Base-by-base conservation (phyloP, 2,329 filamentous ascomycete species). In the Orbilia brochopaga region DNA sequence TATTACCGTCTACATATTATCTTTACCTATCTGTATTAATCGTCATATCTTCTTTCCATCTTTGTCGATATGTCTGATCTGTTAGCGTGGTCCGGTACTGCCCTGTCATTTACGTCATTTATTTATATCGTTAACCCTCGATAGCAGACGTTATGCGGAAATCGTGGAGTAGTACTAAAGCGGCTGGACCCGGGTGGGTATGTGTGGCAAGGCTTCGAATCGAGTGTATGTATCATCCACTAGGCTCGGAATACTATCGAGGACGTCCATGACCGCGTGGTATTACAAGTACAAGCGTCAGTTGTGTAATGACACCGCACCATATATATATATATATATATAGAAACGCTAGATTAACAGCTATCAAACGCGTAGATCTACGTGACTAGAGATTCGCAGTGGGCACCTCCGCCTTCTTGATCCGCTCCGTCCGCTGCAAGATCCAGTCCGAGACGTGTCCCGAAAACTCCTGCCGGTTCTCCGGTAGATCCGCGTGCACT, bases 391-490 rank as follows among this genome's bases (percentile, higher is more conserved):
- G 66, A 15, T 67, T 74, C 15, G 69, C 35, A 23, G 69, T 66
- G 11, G 69, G 69, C 21, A 62, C 69, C 55, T 65, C 61, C 17
- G 69, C 61, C 50, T 62, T 62, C 35, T 65, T 73, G 27, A 59
- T 56, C 15, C 6, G 32, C 6, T 66, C 40, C 13, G 59, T 35
- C 63, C 83, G 80, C 75, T 82, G 81, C 69, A 90, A 77, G 63
- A 91, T 86, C 88, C 89, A 92, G 67, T 85, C 83, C 2, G 81
- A 83, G 3, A 90, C 81, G 77, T 91, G 87, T 60, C 82, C 83
- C 4, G 79, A 79, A 75, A 83, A 83, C 3, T 77, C 75, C 2
- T 75, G 46, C 59, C 78, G 77, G 63, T 78, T 78, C 13, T 81
- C 78, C 0, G 78, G 83, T 7, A 81, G 78, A 66, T 90, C 88